A percentile compares a stretch with the other conserved stretches of the same genome.
Conservation (phyloP, 768 basidiomycete genomes). For the Tulasnella sp. region DNA sequence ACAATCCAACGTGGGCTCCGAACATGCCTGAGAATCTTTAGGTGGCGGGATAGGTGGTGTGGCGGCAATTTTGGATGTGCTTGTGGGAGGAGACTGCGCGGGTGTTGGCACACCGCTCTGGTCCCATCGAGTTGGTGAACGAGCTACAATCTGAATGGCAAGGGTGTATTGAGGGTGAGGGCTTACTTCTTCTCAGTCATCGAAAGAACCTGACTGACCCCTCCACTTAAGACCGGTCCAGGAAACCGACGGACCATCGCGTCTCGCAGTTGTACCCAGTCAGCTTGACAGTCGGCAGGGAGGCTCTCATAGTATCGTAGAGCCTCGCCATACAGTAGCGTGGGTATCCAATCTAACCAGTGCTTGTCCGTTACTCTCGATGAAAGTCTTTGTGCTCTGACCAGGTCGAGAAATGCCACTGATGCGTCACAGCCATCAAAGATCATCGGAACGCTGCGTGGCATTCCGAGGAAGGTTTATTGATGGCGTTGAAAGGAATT, state of each 20-base stretch:
- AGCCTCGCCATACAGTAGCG: neutral
- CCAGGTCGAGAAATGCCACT: neutral
- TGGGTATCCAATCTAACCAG: neutral
- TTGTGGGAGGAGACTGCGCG: neutral
- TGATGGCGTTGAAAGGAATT: neutral
- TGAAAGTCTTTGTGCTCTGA: neutral
- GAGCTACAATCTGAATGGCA: neutral
- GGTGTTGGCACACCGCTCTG: neutral
- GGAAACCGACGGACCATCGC: slow-evolving; percentile 1
- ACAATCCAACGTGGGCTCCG: too few relatives aligned
- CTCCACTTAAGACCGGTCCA: neutral
- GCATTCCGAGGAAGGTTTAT: neutral
- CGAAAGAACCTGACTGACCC: neutral
- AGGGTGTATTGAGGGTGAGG: neutral
- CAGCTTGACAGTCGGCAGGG: neutral
- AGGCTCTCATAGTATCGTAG: neutral
- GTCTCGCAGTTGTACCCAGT: neutral
- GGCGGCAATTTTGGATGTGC: neutral
- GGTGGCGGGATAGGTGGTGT: neutral
- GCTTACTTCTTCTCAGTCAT: neutral
- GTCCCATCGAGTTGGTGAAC: neutral
- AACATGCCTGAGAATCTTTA: neutral
- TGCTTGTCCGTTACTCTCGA: neutral
- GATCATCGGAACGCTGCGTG: neutral
- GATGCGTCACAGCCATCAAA: neutral